Evolutionary conservation across 2,329 filamentous ascomycete genomes (phyloP).

Genomic region (Cercospora sojina): DNA sequence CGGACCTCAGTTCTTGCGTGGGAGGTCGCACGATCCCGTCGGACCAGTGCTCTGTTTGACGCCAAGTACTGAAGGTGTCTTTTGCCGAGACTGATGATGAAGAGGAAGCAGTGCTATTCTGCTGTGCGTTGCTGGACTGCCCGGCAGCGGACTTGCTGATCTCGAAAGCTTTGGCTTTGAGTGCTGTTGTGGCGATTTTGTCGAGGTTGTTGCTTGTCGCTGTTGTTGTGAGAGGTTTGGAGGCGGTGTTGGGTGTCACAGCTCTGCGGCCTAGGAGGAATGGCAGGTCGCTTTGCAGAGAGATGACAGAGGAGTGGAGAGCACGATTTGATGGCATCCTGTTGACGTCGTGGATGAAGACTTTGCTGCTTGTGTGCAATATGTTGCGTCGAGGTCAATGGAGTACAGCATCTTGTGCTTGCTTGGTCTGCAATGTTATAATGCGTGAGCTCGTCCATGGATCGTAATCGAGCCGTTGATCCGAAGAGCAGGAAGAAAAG

Average conservation of each 20-base stretch:
- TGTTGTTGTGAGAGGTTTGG: not conserved
- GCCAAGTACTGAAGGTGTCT: slow-evolving; percentile 3
- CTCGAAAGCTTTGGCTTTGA: slow-evolving; percentile 13
- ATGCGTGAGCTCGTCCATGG: not conserved
- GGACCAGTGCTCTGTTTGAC: not conserved
- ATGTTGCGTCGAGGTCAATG: not conserved
- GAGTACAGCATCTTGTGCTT: not conserved
- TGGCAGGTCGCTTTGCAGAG: slow-evolving; percentile 16
- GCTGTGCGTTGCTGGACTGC: not conserved
- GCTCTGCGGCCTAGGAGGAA: slow-evolving; percentile 13
- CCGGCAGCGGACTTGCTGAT: not conserved
- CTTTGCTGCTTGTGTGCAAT: not conserved
- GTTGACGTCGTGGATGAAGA: not conserved
- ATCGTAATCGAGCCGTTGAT: not conserved
- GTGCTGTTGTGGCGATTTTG: slow-evolving; percentile 7
- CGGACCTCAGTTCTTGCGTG: slow-evolving; percentile 3
- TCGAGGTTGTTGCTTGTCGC: not conserved
- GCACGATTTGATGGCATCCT: slow-evolving; percentile 10
- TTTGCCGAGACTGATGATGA: not conserved
- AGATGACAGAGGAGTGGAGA: slow-evolving; percentile 14
- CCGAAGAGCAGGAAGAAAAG: not conserved
- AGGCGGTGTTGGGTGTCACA: not conserved
- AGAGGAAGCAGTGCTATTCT: not conserved
- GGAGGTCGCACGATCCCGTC: not conserved
- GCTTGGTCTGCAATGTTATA: not conserved